phyloP scores from a whole-genome alignment of 2,329 filamentous ascomycete genomes.

The Calonectria pseudoreteaudii region DNA sequence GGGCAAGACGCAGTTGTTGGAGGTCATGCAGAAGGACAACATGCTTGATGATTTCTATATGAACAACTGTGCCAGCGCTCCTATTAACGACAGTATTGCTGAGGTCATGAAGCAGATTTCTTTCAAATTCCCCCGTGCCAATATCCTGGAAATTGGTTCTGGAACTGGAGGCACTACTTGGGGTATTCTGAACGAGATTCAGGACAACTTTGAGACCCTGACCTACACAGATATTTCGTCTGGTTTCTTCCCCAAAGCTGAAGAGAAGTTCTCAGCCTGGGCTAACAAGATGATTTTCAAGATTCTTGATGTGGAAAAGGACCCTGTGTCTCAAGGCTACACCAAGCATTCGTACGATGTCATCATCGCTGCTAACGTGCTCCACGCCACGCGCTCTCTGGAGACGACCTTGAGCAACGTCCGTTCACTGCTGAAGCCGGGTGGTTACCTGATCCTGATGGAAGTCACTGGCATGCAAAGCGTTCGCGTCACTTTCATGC shows the following conservation, averaged over 20 bases:
- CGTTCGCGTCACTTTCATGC: slow-evolving; percentile 18
- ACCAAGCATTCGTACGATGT: slow-evolving; percentile 42
- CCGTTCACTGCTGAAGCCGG: slow-evolving; percentile 43
- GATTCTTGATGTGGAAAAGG: slow-evolving; percentile 49
- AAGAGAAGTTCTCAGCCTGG: slow-evolving; percentile 38
- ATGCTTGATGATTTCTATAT: slow-evolving; percentile 31
- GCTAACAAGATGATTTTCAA: slow-evolving; percentile 46
- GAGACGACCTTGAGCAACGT: slow-evolving; percentile 41
- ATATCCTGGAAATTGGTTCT: slow-evolving; percentile 24
- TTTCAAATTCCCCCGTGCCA: slow-evolving; percentile 20
- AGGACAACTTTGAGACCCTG: slow-evolving; percentile 37
- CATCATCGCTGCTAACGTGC: slow-evolving; percentile 46
- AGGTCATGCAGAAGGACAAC: slow-evolving; percentile 25
- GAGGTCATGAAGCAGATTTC: slow-evolving; percentile 22
- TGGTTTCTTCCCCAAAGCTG: slow-evolving; percentile 51
- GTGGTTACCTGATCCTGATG: slow-evolving; percentile 46
- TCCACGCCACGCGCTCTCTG: slow-evolving; percentile 46
- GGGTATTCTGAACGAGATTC: slow-evolving; percentile 13
- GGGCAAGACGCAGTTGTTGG: slow-evolving; percentile 25
- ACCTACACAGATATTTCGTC: slow-evolving; percentile 55
- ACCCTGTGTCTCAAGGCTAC: slow-evolving; percentile 44
- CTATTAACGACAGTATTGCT: slow-evolving; percentile 24
- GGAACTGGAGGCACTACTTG: slow-evolving; percentile 23
- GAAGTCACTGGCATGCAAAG: slow-evolving; percentile 36
- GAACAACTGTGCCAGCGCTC: slow-evolving; percentile 19